phyloP scores from a whole-genome alignment of 2,329 filamentous ascomycete species.

The Penicillium hordei region DNA sequence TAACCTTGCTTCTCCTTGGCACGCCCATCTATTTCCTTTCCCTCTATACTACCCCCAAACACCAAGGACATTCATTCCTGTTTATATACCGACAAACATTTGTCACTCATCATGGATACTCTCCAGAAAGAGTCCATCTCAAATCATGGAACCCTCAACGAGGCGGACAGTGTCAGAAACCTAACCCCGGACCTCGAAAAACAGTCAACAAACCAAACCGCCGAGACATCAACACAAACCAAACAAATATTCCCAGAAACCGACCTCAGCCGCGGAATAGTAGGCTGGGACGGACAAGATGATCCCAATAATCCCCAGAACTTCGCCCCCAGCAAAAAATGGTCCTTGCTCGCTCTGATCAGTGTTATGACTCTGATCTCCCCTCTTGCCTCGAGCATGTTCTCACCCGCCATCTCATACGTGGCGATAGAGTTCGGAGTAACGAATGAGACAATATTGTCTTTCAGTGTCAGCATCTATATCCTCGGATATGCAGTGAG shows the following conservation, averaged over 20 bases:
- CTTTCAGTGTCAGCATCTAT: constrained; percentile 34
- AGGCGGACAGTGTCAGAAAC: neutral
- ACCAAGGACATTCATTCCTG: neutral
- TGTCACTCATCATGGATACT: neutral
- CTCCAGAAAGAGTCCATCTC: neutral
- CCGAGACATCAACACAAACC: neutral
- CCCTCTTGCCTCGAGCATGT: constrained; percentile 37
- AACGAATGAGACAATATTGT: constrained; percentile 26
- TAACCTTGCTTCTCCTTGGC: neutral
- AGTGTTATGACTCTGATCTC: constrained; percentile 33
- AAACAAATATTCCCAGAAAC: constrained; percentile 42
- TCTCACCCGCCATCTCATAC: constrained; percentile 29
- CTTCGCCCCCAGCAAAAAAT: constrained; percentile 36
- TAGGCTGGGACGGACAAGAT: constrained; percentile 61
- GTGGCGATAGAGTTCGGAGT: constrained; percentile 25
- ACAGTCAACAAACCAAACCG: neutral
- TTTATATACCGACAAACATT: neutral
- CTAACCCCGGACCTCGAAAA: constrained; percentile 1
- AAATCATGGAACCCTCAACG: neutral
- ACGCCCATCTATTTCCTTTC: neutral
- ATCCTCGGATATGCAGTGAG: constrained; percentile 33
- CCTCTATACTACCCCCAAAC: neutral
- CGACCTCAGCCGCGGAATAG: constrained; percentile 54
- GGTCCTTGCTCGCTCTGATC: constrained; percentile 28
- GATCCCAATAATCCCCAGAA: constrained; percentile 62